Base-by-base conservation (phyloP, 176 grass and related monocot genomes). In the Carex parvula region DNA sequence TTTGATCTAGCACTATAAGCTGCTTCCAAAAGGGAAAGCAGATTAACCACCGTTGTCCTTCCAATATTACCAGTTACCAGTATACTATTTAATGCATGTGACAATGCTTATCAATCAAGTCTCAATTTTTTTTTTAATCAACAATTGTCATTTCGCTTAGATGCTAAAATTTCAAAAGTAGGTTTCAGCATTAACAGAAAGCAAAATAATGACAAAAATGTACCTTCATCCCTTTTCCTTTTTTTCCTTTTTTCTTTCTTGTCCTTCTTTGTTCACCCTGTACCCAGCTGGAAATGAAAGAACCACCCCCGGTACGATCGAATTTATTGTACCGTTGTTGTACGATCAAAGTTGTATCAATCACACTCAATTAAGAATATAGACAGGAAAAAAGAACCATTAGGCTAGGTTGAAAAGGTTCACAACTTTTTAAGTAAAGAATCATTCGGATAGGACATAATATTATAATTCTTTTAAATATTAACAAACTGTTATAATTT, bases 81-180 rank as follows among this genome's bases (percentile, higher is more conserved):
- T 70, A 18, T 6, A 41, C 8, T 70, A 21, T 48, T 12, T 50
- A 48, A 22, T 48, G 42, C n/a, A 73, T 73, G 41, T 73, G 37
- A 73, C 70, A 73, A 50, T 73, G 70, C 70, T 73, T 73, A 13
- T 22, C 10, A 73, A 50, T 73, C 70, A 73, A 73, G n/a, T n/a
- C n/a, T n/a, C n/a, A n/a, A n/a, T n/a, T n/a, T n/a, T n/a, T n/a
- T n/a, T n/a, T n/a, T n/a, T n/a, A n/a, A n/a, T n/a, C n/a, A n/a
- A n/a, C n/a, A n/a, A n/a, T n/a, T n/a, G n/a, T n/a, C n/a, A n/a
- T n/a, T n/a, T n/a, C n/a, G n/a, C n/a, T n/a, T n/a, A n/a, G n/a
- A n/a, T n/a, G n/a, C n/a, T n/a, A n/a, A n/a, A n/a, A n/a, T n/a
- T n/a, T n/a, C n/a, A n/a, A n/a, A n/a, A n/a, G 18, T 46, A 48